Base-by-base conservation (phyloP, 306 rosid genomes). In the Cyamopsis tetragonoloba region DNA sequence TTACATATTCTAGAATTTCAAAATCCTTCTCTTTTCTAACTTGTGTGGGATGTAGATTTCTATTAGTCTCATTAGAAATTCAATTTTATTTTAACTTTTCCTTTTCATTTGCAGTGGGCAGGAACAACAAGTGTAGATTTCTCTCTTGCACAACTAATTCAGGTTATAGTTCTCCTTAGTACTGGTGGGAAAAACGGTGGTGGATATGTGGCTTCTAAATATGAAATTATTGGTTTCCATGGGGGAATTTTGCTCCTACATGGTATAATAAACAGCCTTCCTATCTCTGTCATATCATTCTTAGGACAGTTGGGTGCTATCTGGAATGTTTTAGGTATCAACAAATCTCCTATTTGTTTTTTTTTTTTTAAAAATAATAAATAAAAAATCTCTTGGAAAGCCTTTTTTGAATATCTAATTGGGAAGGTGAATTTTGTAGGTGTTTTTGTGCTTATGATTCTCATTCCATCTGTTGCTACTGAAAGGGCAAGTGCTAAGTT, bases 101-200 rank as follows among this genome's bases (percentile, higher is more conserved):
- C 79, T 82, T 19, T 68, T 26, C 66, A 51, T 69, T 75, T 87
- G 89, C 91, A 92, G 98, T 92, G 98, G 98, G 98, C 98, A 58
- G 96, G 84, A 30, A 87, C 98, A 56, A 82, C 98, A n/a, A 92
- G 98, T 75, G 60, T 92, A 42, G 89, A 87, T 68, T 92, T 69
- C 72, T 92, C 96, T 37, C 92, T 89, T 35, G 98, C 96, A 19
- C 82, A 83, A 75, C 77, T 92, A 34, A 81, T 92, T 80, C 86
- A 84, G 76, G 96, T 92, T 77, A 92, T 89, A 47, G 72, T 92
- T 79, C 92, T 92, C 55, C 96, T 92, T 13, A 81, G 95, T 79
- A 84, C 96, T 20, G 96, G 96, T 57, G 98, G 96, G 8, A 87
- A 83, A 76, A 92, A 82, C 71, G 84, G 88, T 1, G 91, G 85